Conservation (phyloP, 768 basidiomycete species). For the Suillus discolor region DNA sequence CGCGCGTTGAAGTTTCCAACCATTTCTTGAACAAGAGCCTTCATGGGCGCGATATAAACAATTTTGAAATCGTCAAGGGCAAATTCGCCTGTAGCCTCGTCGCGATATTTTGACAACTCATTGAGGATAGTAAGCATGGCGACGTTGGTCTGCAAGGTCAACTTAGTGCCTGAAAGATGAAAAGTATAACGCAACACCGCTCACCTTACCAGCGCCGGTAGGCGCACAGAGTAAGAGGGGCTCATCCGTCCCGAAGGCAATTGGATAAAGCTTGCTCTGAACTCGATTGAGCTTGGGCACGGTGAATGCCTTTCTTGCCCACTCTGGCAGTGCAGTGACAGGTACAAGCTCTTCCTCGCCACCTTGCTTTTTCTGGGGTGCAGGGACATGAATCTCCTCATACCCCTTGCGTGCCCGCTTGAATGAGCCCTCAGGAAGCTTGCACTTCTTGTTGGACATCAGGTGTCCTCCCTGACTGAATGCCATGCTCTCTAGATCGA, state of each 20-base stretch:
- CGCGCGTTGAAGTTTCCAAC: slow-evolving; percentile 91
- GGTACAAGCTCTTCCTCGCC: slow-evolving; percentile 71
- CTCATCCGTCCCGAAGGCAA: slow-evolving; percentile 94
- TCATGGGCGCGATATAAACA: slow-evolving; percentile 98
- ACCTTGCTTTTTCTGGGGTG: slow-evolving; percentile 76
- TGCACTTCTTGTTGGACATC: slow-evolving; percentile 99
- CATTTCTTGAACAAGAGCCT: slow-evolving; percentile 98
- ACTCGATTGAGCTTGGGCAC: slow-evolving; percentile 84
- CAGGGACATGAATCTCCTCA: slow-evolving; percentile 97
- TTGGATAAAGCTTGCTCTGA: slow-evolving; percentile 90
- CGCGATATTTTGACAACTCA: slow-evolving; percentile 86
- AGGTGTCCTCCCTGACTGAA: slow-evolving; percentile 95
- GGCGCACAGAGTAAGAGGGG: slow-evolving; percentile 96
- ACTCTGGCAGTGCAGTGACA: slow-evolving; percentile 72
- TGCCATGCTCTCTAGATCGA: slow-evolving; percentile 94
- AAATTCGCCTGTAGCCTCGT: slow-evolving; percentile 76
- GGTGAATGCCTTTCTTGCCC: slow-evolving; percentile 88
- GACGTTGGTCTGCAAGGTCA: slow-evolving; percentile 81
- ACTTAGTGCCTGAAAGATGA: slow-evolving; percentile 5
- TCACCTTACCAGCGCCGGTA: slow-evolving; percentile 96
- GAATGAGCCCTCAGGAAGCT: slow-evolving; percentile 96
- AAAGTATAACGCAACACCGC: slow-evolving; percentile 19
- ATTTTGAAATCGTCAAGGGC: slow-evolving; percentile 94
- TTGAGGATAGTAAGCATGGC: slow-evolving; percentile 95
- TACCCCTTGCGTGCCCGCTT: slow-evolving; percentile 96